Base-by-base conservation (phyloP, 768 basidiomycete genomes). In the Harrya chromipes region DNA sequence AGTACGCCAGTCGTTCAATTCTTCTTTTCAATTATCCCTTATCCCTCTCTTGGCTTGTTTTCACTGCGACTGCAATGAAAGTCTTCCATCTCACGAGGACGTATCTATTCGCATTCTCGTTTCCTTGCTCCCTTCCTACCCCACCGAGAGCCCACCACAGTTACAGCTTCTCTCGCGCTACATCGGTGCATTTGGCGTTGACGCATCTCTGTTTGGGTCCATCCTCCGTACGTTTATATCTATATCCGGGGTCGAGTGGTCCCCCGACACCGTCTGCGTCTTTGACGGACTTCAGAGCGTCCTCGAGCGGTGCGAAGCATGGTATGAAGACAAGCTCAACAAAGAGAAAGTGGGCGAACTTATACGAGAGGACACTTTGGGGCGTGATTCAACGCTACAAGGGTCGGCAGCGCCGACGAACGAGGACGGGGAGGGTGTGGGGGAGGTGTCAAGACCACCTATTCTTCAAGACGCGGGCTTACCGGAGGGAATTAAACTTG, bases 281-380 rank as follows among this genome's bases (percentile, higher is more conserved):
- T 94, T 93, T 61, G 92, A 94, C 54, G 92, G 92, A 11, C 67
- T 94, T 23, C 89, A 92, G 66, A 82, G 74, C 58, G 80, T 88
- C 10, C 66, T 85, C 26, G 89, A 91, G 40, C 72, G 73, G 14
- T 85, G 84, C 53, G 71, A 75, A 20, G 59, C 62, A 34, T 94
- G 91, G 91, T 87, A 90, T 56, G 76, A 78, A 52, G 80, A 83
- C n/a, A 81, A 74, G 16, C 69, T 86, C 21, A 81, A 71, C 57
- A 71, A 67, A 21, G 81, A 81, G 44, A 80, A 74, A 35, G 78
- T 72, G 1, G 80, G 74, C 1, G 80, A 81, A 47, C 64, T 85
- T 16, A 49, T 79, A 23, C 72, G 85, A 41, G 84, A 78, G 44
- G 83, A 87, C 45, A 65, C 57, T 12, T 69, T 62, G 52, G 69